phyloP scores from a whole-genome alignment of 495 filamentous ascomycete species.

The Cetradonia linearis region DNA sequence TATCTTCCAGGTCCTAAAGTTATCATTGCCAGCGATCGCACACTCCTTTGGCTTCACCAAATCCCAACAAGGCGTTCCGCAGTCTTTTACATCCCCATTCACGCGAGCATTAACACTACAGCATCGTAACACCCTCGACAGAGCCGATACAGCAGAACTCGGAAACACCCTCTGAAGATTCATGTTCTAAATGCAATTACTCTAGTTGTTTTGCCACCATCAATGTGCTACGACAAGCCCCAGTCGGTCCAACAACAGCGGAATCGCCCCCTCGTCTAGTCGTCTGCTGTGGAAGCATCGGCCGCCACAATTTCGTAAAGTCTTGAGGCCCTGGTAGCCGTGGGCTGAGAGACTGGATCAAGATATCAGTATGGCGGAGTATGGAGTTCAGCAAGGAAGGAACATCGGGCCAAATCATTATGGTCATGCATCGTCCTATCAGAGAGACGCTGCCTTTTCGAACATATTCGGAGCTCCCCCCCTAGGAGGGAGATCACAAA shows the following conservation, averaged over 20 bases:
- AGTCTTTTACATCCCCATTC: slow-evolving; percentile 6
- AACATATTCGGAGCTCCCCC: slow-evolving; percentile 90
- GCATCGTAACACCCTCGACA: not conserved
- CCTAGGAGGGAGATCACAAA: slow-evolving; percentile 77
- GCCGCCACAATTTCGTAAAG: not conserved
- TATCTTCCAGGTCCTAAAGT: not conserved
- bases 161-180: not conserved
- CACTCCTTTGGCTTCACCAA: not conserved
- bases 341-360: not conserved
- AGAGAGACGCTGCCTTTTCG: slow-evolving; percentile 90
- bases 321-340: not conserved
- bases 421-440: slow-evolving; percentile 57
- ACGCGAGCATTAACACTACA: slow-evolving; percentile 1
- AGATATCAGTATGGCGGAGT: slow-evolving; percentile 60
- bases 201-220: not conserved
- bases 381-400: slow-evolving; percentile 62
- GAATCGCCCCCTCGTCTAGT: not conserved
- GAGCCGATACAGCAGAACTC: not conserved
- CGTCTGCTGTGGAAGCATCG: not conserved
- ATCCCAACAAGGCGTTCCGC: not conserved
- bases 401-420: slow-evolving; percentile 57
- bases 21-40: slow-evolving; percentile 4
- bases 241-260: slow-evolving; percentile 4
- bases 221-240: not conserved
- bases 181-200: not conserved